Evolutionary conservation across 345 rosid genomes (phyloP).

Genomic region (Syzygium jambos): DNA sequence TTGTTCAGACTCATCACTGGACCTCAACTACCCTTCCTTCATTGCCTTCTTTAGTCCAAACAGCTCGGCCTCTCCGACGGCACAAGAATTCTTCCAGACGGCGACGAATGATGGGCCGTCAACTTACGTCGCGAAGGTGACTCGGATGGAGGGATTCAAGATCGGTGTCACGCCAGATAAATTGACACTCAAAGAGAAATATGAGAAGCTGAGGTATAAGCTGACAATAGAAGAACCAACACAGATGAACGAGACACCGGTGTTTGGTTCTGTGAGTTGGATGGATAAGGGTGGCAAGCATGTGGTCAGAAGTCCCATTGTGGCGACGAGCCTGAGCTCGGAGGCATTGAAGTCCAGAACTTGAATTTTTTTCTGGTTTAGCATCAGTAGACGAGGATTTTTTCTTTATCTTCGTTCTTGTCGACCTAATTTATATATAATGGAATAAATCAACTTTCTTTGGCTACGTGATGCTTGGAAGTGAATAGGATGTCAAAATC

Average conservation of each 20-base stretch:
- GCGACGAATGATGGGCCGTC: slow-evolving; percentile 9
- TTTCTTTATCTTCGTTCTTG: background rate
- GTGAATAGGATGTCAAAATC: background rate
- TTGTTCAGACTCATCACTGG: slow-evolving; percentile 22
- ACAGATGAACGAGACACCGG: background rate
- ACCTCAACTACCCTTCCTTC: slow-evolving; percentile 32
- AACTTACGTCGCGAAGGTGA: slow-evolving; percentile 4
- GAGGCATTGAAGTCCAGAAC: background rate
- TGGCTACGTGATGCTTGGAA: background rate
- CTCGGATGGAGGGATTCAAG: background rate
- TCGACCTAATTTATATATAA: background rate
- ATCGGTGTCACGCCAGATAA: background rate
- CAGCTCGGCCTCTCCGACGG: background rate
- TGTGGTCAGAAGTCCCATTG: slow-evolving; percentile 22
- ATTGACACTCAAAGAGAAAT: slow-evolving; percentile 3
- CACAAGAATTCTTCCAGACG: slow-evolving; percentile 14
- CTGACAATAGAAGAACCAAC: slow-evolving; percentile 3
- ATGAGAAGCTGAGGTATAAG: slow-evolving; percentile 12
- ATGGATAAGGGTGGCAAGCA: slow-evolving; percentile 18
- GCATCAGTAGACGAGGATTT: background rate
- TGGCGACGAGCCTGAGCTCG: background rate
- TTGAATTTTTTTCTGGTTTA: background rate
- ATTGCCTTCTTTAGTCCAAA: slow-evolving; percentile 9
- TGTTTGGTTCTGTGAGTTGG: slow-evolving; percentile 23
- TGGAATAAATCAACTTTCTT: background rate